These are phyloP conservation scores for Ophiosphaerella korrae DNA, from an alignment of 2,329 filamentous ascomycete genomes.

Conservation along the genomic window DNA sequence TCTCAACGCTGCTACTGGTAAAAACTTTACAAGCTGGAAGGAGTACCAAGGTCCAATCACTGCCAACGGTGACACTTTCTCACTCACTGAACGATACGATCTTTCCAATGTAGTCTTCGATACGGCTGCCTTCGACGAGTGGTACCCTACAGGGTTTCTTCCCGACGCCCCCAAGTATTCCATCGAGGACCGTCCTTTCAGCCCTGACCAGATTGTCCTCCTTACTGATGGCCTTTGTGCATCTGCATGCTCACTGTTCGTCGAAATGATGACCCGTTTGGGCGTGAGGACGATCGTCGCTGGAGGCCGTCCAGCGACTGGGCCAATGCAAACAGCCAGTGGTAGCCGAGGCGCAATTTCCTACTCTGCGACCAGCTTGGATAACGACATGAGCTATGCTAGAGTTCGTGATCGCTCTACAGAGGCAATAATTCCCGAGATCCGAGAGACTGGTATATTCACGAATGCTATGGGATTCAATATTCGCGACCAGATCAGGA, in stretches of 20 bases:
- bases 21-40: slow-evolving; percentile 48
- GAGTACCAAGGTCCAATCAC: slow-evolving; percentile 42
- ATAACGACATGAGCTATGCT: slow-evolving; percentile 32
- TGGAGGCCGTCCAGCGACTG: slow-evolving; percentile 60
- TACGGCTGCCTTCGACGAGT: slow-evolving; percentile 36
- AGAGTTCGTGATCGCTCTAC: background rate
- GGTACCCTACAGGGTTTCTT: slow-evolving; percentile 3
- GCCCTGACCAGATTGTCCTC: slow-evolving; percentile 39
- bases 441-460: slow-evolving; percentile 26
- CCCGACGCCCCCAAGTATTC: no score
- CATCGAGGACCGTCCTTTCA: no score
- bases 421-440: background rate
- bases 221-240: slow-evolving; percentile 61
- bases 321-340: slow-evolving; percentile 47
- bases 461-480: slow-evolving; percentile 38
- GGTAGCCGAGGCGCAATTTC: slow-evolving; percentile 62
- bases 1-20: slow-evolving; percentile 24
- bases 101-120: slow-evolving; percentile 12
- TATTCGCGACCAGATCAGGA: slow-evolving; percentile 47
- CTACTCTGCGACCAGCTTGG: slow-evolving; percentile 36
- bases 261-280: slow-evolving; percentile 53
- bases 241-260: slow-evolving; percentile 62
- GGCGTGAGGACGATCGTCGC: slow-evolving; percentile 60
- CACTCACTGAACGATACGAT: slow-evolving; percentile 17
- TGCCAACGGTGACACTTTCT: slow-evolving; percentile 39